These are phyloP conservation scores for Nakazawaea wickerhamii DNA, from an alignment of 805 yeast genomes.

Conservation along the genomic window DNA sequence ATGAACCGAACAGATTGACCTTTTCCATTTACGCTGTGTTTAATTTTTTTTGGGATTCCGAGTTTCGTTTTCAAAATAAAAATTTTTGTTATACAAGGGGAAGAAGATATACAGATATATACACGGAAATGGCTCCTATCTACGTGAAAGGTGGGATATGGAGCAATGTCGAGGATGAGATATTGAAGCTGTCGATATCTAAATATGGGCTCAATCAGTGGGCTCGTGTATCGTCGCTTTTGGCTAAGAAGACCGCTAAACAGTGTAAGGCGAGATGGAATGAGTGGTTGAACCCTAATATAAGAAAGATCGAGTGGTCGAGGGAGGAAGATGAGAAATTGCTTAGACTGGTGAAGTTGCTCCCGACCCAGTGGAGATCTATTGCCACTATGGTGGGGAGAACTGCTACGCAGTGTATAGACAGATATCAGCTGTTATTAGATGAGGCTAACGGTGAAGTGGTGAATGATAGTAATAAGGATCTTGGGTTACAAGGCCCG, in stretches of 20 bases:
- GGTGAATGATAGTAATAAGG: slow-evolving; percentile 9
- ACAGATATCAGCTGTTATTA: slow-evolving; percentile 70
- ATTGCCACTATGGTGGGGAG: slow-evolving; percentile 78
- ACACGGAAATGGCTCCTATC: slow-evolving; percentile 45
- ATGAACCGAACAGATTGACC: not conserved
- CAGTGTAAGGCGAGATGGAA: slow-evolving; percentile 93
- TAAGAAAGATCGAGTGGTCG: slow-evolving; percentile 64
- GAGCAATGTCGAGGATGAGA: slow-evolving; percentile 83
- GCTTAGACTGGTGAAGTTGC: slow-evolving; percentile 54
- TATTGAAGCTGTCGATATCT: slow-evolving; percentile 82
- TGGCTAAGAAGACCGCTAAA: slow-evolving; percentile 80
- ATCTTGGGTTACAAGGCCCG: slow-evolving; percentile 40
- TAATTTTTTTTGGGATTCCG: not conserved
- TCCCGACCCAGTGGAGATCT: slow-evolving; percentile 94
- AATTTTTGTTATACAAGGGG: too few species aligned
- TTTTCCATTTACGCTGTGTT: not conserved
- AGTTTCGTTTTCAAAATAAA: not conserved
- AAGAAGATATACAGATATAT: not conserved
- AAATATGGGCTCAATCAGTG: slow-evolving; percentile 94
- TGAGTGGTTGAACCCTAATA: slow-evolving; percentile 76
- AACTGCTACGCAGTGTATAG: slow-evolving; percentile 83
- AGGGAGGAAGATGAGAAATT: slow-evolving; percentile 71
- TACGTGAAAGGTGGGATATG: slow-evolving; percentile 87
- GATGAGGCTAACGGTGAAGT: slow-evolving; percentile 39
- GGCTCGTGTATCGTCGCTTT: slow-evolving; percentile 84